Base-by-base conservation (phyloP, 2,329 filamentous ascomycete genomes). In the Venturiaceae sp. region DNA sequence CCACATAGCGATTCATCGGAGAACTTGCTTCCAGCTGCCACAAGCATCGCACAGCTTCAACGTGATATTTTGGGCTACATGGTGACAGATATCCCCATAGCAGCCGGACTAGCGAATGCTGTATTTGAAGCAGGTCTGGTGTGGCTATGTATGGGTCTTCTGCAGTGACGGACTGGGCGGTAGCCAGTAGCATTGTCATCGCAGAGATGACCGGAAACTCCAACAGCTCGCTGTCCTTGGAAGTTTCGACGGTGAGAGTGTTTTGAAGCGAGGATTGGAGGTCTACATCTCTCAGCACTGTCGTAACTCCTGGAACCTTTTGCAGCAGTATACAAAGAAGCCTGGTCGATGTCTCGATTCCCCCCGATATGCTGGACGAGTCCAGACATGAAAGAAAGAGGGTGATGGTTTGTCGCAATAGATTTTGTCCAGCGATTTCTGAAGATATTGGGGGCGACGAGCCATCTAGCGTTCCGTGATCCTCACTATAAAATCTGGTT, bases 21-120 rank as follows among this genome's bases (percentile, higher is more conserved):
- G 86, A 82, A 13, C 95, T 80, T 0, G 84, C 82, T 64, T 97
- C 91, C 55, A 99, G 75, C 63, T 90, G 84, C 89, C 94, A 95
- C 39, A 99, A 75, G 64, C 85, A 87, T 59, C 88, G 84, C 8
- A 95, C 89, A 19, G 91, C 86, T 74, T 99, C 95, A 33, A 99
- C 92, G 67, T 97, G 94, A 64, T 92, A 95, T 68, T 96, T 96
- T 0, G 92, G 91, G 62, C 86, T 85, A 13, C 85, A 80, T n/a
- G 89, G 86, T 0, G 90, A 88, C 39, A 99, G 74, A 66, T 89
- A 90, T 5, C 76, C 71, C 94, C 94, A 99, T 0, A 92, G 80
- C 58, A 86, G 81, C 1, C 77, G 77, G 16, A 94, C 84, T 23
- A 97, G 74, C 30, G 82, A 79, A 21, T 83, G 78, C 5, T 92